Base-by-base conservation (phyloP, 257 asterid species). In the Verbascum thapsus region DNA sequence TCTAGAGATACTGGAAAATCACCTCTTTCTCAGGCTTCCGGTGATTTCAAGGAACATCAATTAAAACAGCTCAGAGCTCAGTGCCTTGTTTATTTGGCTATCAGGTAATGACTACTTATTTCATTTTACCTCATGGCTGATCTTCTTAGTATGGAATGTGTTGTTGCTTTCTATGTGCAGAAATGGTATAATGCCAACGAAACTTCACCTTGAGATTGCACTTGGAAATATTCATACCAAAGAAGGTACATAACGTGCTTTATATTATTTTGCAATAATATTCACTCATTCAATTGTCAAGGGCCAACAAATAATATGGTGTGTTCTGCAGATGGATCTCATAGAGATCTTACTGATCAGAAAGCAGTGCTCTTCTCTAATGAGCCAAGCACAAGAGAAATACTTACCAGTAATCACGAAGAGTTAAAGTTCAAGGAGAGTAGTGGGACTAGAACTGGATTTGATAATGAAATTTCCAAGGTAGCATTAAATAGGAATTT, bases 61-160 rank as follows among this genome's bases (percentile, higher is more conserved):
- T 79, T 94, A 74, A 94, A 90, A 66, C 97, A 94, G 82, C 97
- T 94, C 74, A 82, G 99, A 73, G 99, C 99, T 11, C 99, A 94
- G 78, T 94, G 99, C 64, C 99, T 94, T 69, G 99, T 94, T 65
- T 90, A 90, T 80, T 80, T 94, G 79, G 90, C 99, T 66, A 87
- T 94, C 76, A 87, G 99, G 99, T 92, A 26, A 26, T 64, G 64
- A 18, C 62, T 30, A 15, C 51, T 18, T 26, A 34, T 43, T 48
- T 43, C 26, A 42, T 26, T 26, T 26, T 26, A 26, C 32, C 32
- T 26, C 32, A 26, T 72, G 66, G 40, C 51, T 51, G 51, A 22
- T 58, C 26, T 57, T 59, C 61, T 60, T 10, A 15, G 42, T 37
- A 37, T 35, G 55, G 53, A 63, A 43, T 32, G 44, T n/a, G 23